Base-by-base conservation (phyloP, 345 rosid species). In the Sonneratia caseolaris region DNA sequence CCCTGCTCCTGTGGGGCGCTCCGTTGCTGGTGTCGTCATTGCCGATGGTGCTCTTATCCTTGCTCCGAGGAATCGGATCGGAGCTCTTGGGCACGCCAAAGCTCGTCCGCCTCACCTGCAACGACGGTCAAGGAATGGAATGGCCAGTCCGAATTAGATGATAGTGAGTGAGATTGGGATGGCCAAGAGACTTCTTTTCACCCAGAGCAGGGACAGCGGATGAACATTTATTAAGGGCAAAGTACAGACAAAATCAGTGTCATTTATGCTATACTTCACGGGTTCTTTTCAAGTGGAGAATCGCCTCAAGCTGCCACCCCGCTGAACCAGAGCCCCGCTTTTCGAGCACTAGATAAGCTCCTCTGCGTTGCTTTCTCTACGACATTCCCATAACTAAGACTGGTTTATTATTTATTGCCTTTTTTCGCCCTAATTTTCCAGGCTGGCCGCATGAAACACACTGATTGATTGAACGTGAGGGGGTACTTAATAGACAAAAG, bases 1-100 rank as follows among this genome's bases (percentile, higher is more conserved):
- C 66, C 38, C 27, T 24, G 66, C 19, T 27, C 32, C 66, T 11
- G 3, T 38, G 18, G 38, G 66, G 18, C 5, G 45, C 45, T 35
- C 16, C 66, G 1, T 27, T 35, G 11, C 18, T 18, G 11, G 19
- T 13, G 66, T 14, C 38, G 24, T 68, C 36, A 12, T 18, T 66
- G 21, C 16, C 6, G 35, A 15, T 37, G 4, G 16, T n/a, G 32
- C 16, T 15, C 70, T 67, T 67, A 7, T 22, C 37, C 8, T 36
- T 38, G 51, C 15, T 16, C 59, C 74, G 86, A 32, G 49, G 81
- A 37, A 74, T 62, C 14, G 71, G 73, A 76, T 77, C 80, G 48
- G 49, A 66, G 51, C 27, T 10, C 11, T 69, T 35, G 32, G 73
- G 16, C 24, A 56, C 0, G 43, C 64, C 56, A 80, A 72, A 71